A percentile compares a stretch with the other conserved stretches of the same genome.
Conservation (phyloP, 768 basidiomycete genomes). For the Tulasnella sp. region DNA sequence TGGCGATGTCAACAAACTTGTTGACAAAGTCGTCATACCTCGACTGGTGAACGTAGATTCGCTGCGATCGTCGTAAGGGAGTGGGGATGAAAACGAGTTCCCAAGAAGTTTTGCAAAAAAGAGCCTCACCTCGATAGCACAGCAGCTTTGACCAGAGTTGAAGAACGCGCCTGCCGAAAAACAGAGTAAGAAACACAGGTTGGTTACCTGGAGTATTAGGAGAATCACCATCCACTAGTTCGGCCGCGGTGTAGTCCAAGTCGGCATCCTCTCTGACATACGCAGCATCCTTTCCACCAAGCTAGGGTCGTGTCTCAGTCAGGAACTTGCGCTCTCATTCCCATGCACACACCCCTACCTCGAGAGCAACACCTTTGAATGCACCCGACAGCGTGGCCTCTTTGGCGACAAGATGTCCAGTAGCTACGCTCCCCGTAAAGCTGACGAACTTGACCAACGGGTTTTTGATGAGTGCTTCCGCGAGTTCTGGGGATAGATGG, state of each 20-base stretch:
- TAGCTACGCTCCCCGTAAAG: slow-evolving; percentile 86
- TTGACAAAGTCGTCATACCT: slow-evolving; percentile 76
- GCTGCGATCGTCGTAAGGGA: slow-evolving; percentile 39
- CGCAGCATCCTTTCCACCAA: slow-evolving; percentile 97
- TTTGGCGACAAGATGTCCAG: slow-evolving; percentile 67
- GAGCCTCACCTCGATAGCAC: slow-evolving; percentile 70
- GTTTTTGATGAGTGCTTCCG: slow-evolving; percentile 58
- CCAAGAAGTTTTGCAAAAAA: too few species aligned
- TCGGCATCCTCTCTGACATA: slow-evolving; percentile 89
- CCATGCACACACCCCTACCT: slow-evolving; percentile 46
- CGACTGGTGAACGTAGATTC: slow-evolving; percentile 89
- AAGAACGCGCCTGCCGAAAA: slow-evolving; percentile 70
- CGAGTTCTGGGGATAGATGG: slow-evolving; percentile 63
- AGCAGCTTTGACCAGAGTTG: slow-evolving; percentile 98
- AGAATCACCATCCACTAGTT: slow-evolving; percentile 80
- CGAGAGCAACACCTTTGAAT: slow-evolving; percentile 85
- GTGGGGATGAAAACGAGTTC: not conserved
- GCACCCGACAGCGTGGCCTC: slow-evolving; percentile 60
- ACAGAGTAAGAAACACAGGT: not conserved
- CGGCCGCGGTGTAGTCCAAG: slow-evolving; percentile 71
- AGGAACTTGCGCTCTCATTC: not conserved
- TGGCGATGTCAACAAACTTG: slow-evolving; percentile 66
- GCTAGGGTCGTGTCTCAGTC: slow-evolving; percentile 41
- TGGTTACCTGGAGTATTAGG: not conserved
- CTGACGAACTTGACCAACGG: slow-evolving; percentile 70